These are phyloP conservation scores for Quercus aquifolioides DNA, from an alignment of 306 rosid species.

Conservation along the genomic window DNA sequence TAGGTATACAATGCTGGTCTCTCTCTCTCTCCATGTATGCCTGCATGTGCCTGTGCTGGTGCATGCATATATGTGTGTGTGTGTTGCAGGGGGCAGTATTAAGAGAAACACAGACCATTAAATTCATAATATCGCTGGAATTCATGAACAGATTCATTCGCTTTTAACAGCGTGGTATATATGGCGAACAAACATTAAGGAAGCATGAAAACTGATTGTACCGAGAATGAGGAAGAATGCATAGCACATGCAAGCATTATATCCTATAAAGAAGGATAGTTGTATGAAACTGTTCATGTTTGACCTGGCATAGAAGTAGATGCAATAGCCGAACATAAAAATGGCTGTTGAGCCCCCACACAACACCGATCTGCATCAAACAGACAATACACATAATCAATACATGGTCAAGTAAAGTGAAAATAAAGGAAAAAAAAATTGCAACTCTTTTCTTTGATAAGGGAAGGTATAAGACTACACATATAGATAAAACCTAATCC, in stretches of 20 bases:
- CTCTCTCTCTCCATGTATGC: too few species aligned
- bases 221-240: constrained; percentile 84
- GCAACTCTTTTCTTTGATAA: neutral
- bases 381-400: neutral
- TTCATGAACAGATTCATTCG: constrained; percentile 44
- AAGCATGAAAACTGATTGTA: constrained; percentile 59
- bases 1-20: too few species aligned
- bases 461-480: neutral
- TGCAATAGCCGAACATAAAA: constrained; percentile 65
- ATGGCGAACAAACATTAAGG: constrained; percentile 64
- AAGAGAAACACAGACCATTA: neutral
- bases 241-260: constrained; percentile 73
- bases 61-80: too few species aligned
- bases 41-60: too few species aligned
- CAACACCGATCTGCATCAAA: constrained; percentile 67
- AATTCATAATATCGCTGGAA: neutral
- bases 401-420: neutral
- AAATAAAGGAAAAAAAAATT: neutral
- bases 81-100: too few species aligned
- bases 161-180: constrained; percentile 67
- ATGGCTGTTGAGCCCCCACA: constrained; percentile 76
- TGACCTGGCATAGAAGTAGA: constrained; percentile 66
- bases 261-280: constrained; percentile 70
- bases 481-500: neutral
- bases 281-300: constrained; percentile 77